Conservation (phyloP, 176 grass and related monocot species). For the Juncus effusus region DNA sequence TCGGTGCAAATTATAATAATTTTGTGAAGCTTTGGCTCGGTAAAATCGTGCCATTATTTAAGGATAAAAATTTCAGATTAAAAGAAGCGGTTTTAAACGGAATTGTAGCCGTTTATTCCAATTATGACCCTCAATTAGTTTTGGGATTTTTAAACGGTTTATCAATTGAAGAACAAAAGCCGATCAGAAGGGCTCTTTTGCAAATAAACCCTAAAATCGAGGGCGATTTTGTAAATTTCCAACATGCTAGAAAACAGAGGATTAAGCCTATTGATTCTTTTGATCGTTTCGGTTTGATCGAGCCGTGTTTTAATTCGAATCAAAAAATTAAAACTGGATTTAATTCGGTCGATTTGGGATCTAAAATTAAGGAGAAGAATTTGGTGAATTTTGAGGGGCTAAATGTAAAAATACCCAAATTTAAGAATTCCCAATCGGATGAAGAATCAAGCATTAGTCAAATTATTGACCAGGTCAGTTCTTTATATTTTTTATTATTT, state of each 20-base stretch:
- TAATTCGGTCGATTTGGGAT: conserved; percentile 11
- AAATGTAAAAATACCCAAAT: conserved; percentile 17
- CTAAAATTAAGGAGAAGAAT: background rate
- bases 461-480: conserved; percentile 42
- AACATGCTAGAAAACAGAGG: conserved; percentile 64
- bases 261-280: conserved; percentile 37
- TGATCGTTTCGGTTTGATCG: conserved; percentile 48
- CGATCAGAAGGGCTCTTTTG: conserved; percentile 53
- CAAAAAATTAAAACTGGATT: conserved; percentile 5
- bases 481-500: background rate
- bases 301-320: conserved; percentile 31
- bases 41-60: conserved; percentile 58
- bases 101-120: conserved; percentile 70
- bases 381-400: conserved; percentile 6
- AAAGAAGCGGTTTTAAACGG: conserved; percentile 62
- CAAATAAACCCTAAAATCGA: conserved; percentile 66
- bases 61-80: conserved; percentile 76
- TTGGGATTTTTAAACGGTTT: conserved; percentile 72
- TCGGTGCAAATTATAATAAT: conserved; percentile 34
- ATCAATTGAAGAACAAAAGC: conserved; percentile 86
- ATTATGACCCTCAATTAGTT: conserved; percentile 61
- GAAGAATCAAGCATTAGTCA: conserved; percentile 33
- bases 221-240: conserved; percentile 67
- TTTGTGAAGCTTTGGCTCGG: conserved; percentile 93
- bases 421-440: conserved; percentile 31